These are phyloP conservation scores for Coniosporium tulheliwenetii DNA, from an alignment of 2,329 filamentous ascomycete species.

Conservation along the genomic window DNA sequence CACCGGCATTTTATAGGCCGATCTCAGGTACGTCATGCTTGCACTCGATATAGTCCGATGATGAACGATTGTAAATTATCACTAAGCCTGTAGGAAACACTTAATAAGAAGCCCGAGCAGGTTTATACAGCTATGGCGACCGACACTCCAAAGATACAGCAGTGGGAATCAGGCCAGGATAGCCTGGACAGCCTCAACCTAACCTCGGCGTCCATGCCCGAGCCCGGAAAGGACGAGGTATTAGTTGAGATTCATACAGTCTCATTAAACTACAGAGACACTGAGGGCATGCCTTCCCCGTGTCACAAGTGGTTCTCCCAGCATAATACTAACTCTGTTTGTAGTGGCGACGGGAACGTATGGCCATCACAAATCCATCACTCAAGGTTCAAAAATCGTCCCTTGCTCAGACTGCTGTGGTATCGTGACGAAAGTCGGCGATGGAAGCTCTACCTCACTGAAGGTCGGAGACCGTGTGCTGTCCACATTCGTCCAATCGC, in stretches of 20 bases:
- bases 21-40: too few relatives aligned
- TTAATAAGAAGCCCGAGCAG: too few relatives aligned
- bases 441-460: conserved; percentile 28
- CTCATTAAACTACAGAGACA: conserved; percentile 38
- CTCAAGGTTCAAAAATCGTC: conserved; percentile 31
- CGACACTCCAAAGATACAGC: conserved; percentile 10
- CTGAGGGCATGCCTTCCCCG: conserved; percentile 18
- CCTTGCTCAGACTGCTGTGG: conserved; percentile 60
- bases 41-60: too few relatives aligned
- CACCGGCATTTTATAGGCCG: too few relatives aligned
- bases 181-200: conserved; percentile 24
- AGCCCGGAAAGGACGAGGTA: conserved; percentile 25
- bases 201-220: conserved; percentile 16
- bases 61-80: too few relatives aligned
- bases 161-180: conserved; percentile 26
- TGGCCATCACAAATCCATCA: conserved; percentile 44
- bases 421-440: conserved; percentile 35
- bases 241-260: conserved; percentile 36
- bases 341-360: conserved; percentile 51
- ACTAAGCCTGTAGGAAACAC: too few relatives aligned
- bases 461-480: conserved; percentile 49
- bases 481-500: conserved; percentile 43
- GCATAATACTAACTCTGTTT: conserved; percentile 1
- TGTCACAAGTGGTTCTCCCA: not conserved
- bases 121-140: too few relatives aligned